Percentiles rank a stretch among this genome's conserved stretches.
phyloP scores from a whole-genome alignment of 805 yeast species.

The Wickerhamiella nectarea region DNA sequence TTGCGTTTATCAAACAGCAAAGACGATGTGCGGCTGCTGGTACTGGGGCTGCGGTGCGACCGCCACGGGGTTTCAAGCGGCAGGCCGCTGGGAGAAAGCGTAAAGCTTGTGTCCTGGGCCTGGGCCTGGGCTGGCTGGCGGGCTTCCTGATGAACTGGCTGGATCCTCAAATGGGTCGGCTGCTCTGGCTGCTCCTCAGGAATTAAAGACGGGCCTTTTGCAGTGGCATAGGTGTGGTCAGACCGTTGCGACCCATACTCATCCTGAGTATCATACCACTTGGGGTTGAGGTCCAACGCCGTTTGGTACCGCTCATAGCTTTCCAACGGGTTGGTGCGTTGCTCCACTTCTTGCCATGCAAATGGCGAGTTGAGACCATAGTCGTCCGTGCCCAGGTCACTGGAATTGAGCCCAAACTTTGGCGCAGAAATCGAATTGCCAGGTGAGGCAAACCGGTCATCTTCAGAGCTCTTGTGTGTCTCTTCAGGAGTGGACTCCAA shows the following conservation, averaged over 20 bases:
- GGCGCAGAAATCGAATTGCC: not conserved
- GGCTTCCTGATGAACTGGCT: too few species aligned
- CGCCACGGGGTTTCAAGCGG: slow-evolving; percentile 4
- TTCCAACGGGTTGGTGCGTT: not conserved
- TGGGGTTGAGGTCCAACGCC: not conserved
- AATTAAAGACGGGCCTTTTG: not conserved
- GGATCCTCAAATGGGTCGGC: not conserved
- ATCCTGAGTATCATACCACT: not conserved
- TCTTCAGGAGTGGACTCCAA: too few species aligned
- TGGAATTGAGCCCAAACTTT: not conserved
- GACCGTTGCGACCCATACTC: not conserved
- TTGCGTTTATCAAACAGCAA: slow-evolving; percentile 4
- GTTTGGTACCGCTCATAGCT: not conserved
- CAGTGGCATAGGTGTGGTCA: not conserved
- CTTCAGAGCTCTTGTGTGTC: too few species aligned
- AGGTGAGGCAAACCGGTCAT: not conserved
- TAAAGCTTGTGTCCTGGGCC: too few species aligned
- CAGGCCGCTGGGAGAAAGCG: not conserved
- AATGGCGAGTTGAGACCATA: not conserved
- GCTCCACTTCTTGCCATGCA: not conserved
- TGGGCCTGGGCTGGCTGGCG: too few species aligned
- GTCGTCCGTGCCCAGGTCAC: not conserved
- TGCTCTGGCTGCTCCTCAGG: not conserved
- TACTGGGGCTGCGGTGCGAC: slow-evolving; percentile 2
- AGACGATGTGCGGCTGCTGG: slow-evolving; percentile 5